A percentile compares a stretch with the other conserved stretches of the same genome.
phyloP scores from a whole-genome alignment of 2,329 filamentous ascomycete species.

The Sporothrix inflata region DNA sequence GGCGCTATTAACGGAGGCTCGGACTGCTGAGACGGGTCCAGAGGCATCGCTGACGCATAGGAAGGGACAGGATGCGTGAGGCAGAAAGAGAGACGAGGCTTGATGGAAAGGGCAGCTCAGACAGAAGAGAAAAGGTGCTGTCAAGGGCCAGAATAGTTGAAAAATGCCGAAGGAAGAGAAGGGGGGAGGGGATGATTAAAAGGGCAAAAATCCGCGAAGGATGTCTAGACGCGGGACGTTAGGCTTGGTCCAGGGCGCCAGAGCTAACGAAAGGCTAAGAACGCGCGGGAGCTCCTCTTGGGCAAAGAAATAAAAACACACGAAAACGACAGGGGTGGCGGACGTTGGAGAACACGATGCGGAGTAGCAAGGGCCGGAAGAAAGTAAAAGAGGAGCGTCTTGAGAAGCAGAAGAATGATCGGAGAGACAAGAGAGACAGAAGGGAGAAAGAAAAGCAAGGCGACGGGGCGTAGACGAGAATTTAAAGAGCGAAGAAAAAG shows the following conservation, averaged over 20 bases:
- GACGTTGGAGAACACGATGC: not conserved
- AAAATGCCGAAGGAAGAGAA: constrained; percentile 11
- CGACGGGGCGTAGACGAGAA: not conserved
- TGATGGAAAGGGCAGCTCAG: not conserved
- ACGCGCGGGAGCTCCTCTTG: not conserved
- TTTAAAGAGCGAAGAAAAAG: not conserved
- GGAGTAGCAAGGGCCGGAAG: not conserved
- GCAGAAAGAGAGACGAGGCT: not conserved
- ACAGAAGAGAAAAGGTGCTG: not conserved
- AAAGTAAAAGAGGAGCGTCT: constrained; percentile 8
- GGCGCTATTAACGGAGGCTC: constrained; percentile 18
- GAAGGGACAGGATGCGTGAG: too few species aligned
- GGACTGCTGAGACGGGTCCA: not conserved
- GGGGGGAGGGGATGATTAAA: not conserved
- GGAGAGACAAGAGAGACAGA: not conserved
- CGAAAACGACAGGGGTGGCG: not conserved
- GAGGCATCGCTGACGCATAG: constrained; percentile 13
- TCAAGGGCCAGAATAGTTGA: constrained; percentile 3
- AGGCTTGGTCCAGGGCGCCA: not conserved
- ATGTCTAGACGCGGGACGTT: not conserved
- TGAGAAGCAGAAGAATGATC: not conserved
- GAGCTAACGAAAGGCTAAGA: not conserved
- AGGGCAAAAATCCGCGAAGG: constrained; percentile 23
- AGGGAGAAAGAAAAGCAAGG: not conserved
- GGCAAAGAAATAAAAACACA: not conserved